These are phyloP conservation scores for Komagataella ulmi DNA, from an alignment of 805 yeast species.

Conservation along the genomic window DNA sequence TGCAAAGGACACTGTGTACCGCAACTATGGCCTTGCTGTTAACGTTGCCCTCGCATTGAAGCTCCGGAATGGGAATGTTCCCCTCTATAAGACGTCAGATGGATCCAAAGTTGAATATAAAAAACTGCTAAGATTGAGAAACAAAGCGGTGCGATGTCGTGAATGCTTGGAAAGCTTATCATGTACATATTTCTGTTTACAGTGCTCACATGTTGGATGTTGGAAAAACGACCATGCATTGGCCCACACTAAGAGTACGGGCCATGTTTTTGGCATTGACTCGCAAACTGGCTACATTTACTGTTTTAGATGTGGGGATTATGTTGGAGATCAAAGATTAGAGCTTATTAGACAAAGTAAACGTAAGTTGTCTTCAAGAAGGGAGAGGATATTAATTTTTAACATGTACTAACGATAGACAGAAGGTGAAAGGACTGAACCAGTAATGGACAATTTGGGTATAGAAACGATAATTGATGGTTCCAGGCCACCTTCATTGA, in stretches of 20 bases:
- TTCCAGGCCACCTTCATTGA: neutral
- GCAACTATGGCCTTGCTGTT: conserved; percentile 38
- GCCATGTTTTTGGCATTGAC: conserved; percentile 56
- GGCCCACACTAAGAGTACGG: conserved; percentile 28
- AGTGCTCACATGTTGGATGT: conserved; percentile 71
- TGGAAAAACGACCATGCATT: conserved; percentile 33
- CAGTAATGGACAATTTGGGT: neutral
- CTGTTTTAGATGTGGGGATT: conserved; percentile 71
- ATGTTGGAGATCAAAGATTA: conserved; percentile 46
- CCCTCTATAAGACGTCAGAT: conserved; percentile 16
- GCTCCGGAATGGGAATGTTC: conserved; percentile 5
- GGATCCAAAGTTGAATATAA: conserved; percentile 24
- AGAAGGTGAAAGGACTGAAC: neutral
- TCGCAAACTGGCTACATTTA: conserved; percentile 53
- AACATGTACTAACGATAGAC: neutral
- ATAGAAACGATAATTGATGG: neutral
- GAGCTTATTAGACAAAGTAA: conserved; percentile 25
- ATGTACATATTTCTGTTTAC: conserved; percentile 50
- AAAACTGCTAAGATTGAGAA: conserved; percentile 25
- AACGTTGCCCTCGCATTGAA: conserved; percentile 23
- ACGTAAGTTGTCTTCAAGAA: neutral
- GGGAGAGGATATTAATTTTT: neutral
- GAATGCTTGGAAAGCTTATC: conserved; percentile 30
- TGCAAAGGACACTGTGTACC: conserved; percentile 33
- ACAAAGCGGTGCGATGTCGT: conserved; percentile 34